phyloP scores from a whole-genome alignment of 2,329 filamentous ascomycete genomes.

The Pyrenophora teres region DNA sequence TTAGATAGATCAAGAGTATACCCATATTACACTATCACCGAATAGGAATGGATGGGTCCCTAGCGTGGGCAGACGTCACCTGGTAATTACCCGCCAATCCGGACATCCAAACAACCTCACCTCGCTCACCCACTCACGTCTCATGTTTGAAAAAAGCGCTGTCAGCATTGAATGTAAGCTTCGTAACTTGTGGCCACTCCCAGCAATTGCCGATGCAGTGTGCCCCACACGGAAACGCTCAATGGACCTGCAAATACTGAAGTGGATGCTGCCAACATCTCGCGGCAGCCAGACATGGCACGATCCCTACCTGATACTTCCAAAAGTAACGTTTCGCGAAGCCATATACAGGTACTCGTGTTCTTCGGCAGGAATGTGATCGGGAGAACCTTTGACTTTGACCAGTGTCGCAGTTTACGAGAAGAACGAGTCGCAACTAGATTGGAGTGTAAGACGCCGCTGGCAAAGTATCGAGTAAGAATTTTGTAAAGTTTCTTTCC shows the following conservation, averaged over 20 bases:
- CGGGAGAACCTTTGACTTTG: no score
- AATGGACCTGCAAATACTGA: no score
- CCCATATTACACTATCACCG: constrained; percentile 4
- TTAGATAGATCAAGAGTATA: constrained; percentile 15
- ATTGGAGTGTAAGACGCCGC: no score
- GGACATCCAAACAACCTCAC: constrained; percentile 20
- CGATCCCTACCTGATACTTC: background rate
- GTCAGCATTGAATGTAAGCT: background rate
- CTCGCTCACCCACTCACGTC: constrained; percentile 18
- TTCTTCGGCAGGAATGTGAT: no score
- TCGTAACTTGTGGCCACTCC: background rate
- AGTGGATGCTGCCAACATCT: no score
- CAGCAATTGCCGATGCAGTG: background rate
- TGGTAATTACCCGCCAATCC: constrained; percentile 20
- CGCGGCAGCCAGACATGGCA: no score
- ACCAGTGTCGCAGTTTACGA: no score
- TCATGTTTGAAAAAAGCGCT: constrained; percentile 1
- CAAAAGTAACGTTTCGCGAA: background rate
- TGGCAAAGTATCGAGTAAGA: no score
- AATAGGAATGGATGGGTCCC: constrained; percentile 5
- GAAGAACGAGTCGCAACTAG: no score
- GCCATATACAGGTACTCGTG: no score
- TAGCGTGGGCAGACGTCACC: constrained; percentile 4
- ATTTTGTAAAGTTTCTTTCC: background rate
- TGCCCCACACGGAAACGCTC: background rate